phyloP scores from a whole-genome alignment of 495 filamentous ascomycete genomes.

The Penicillium flavigenum region DNA sequence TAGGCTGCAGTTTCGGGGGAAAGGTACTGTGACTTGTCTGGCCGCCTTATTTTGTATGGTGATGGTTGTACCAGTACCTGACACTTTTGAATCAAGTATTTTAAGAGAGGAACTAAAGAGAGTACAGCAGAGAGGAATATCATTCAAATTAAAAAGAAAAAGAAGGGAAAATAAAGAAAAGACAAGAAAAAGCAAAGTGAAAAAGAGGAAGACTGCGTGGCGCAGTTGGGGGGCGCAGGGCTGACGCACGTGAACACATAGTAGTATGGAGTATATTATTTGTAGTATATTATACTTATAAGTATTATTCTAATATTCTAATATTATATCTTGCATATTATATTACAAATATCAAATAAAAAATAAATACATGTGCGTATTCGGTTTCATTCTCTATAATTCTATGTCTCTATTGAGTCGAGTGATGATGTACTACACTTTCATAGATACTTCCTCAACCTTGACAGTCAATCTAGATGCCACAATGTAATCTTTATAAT shows the following conservation, averaged over 20 bases:
- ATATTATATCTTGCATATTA: no score
- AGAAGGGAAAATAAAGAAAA: not conserved
- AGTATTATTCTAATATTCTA: no score
- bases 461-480: constrained; percentile 16
- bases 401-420: not conserved
- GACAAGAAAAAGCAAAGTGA: not conserved
- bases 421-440: constrained; percentile 4
- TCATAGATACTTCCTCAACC: constrained; percentile 5
- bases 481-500: constrained; percentile 3
- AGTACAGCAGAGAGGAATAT: not conserved
- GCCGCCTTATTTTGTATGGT: not conserved
- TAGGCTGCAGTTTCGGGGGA: constrained; percentile 9
- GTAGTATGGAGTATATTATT: no score
- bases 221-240: not conserved
- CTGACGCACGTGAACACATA: not conserved
- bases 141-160: not conserved
- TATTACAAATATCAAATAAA: no score
- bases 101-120: not conserved
- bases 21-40: not conserved
- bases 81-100: not conserved
- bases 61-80: not conserved
- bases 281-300: no score
- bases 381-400: not conserved
- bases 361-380: not conserved
- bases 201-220: not conserved